Base-by-base conservation (phyloP, 768 basidiomycete genomes). In the Leccinum fibrillosum region DNA sequence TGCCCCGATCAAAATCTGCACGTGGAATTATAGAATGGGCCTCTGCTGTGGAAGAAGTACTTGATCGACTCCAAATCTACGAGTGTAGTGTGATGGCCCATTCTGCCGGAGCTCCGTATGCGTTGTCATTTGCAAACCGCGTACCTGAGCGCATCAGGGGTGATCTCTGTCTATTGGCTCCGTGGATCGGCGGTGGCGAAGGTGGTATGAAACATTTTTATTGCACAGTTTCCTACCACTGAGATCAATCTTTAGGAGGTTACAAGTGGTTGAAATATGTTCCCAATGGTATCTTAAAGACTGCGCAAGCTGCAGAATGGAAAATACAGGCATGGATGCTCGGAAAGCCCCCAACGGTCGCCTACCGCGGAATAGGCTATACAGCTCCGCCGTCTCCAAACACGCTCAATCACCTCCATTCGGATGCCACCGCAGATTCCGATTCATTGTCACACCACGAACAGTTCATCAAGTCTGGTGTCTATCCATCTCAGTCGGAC, bases 241-340 rank as follows among this genome's bases (percentile, higher is more conserved):
- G 57, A 70, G 32, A 50, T 37, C 54, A 39, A 58, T 25, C 30
- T 51, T 10, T 61, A 90, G 89, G 82, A 66, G 88, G 92, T 15
- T 98, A 97, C 76, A 94, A 89, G 68, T 98, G 94, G 94, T 81
- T 99, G 53, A 96, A 94, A 73, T 98, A 94, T 69, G 90, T 99
- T 6, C 96, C 96, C 1, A 92, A 90, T 59, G 86, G 90, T 28
- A 84, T 99, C 39, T 78, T 99, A 62, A 94, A 91, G 77, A 94
- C 94, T 0, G 96, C 94, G 1, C 94, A 96, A 72, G 92, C 94
- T 4, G 96, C 96, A 0, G 96, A 99, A 69, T 98, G 94, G 94
- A 93, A 90, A 72, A 79, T 98, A 48, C 94, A 97, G 68, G 90
- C 92, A 0, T 98, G 95, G 92, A 92, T 92, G 87, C 83, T 99